phyloP scores from a whole-genome alignment of 1,284 basidiomycete species.

The Kalmanozyma brasiliensis region DNA sequence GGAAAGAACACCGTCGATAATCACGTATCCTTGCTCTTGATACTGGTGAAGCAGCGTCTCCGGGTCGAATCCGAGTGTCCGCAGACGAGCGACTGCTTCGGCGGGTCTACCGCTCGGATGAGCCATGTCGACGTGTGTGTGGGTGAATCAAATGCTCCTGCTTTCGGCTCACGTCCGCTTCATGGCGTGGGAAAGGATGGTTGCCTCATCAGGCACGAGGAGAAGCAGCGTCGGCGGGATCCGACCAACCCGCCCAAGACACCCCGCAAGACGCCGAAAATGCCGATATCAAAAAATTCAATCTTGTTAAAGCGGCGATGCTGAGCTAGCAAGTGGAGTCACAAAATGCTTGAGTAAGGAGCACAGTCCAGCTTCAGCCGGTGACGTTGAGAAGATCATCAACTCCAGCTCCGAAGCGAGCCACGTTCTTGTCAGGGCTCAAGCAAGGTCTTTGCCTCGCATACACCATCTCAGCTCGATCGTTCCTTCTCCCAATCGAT shows the following conservation, averaged over 20 bases:
- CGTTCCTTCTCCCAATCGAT: neutral
- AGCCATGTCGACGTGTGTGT: constrained; percentile 1
- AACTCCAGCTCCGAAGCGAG: too few relatives aligned
- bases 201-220: neutral
- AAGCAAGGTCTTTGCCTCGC: too few relatives aligned
- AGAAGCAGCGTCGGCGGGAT: constrained; percentile 4
- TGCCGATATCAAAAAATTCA: constrained; percentile 2
- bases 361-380: constrained; percentile 1
- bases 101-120: neutral
- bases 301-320: neutral
- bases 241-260: neutral
- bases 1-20: constrained; percentile 75
- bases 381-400: neutral
- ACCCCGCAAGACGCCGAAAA: constrained; percentile 24
- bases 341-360: constrained; percentile 10
- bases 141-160: neutral
- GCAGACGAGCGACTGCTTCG: constrained; percentile 20
- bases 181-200: neutral
- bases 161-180: too few relatives aligned
- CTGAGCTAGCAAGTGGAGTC: constrained; percentile 2
- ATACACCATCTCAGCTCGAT: neutral
- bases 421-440: too few relatives aligned
- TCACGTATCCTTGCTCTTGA: constrained; percentile 77
- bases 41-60: constrained; percentile 69
- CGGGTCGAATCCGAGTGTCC: constrained; percentile 28